A percentile compares a stretch with the other conserved stretches of the same genome.
phyloP scores from a whole-genome alignment of 169 alveolate species.

The Perkinsus marinus region DNA sequence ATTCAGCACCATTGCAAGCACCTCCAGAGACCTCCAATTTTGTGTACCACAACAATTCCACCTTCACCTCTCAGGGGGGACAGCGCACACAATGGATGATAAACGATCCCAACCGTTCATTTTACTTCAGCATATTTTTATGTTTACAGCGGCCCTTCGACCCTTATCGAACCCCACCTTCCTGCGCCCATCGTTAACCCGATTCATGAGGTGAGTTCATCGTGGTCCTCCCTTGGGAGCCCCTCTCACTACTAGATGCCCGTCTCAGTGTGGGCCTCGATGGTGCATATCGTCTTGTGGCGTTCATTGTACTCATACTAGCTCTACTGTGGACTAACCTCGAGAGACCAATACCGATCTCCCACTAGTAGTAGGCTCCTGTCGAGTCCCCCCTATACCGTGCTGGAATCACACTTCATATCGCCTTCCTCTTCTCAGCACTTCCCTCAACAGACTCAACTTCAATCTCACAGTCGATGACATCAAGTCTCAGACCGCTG shows the following conservation, averaged over 20 bases:
- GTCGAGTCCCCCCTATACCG: background rate
- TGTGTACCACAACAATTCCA: too few species aligned
- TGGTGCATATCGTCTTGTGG: background rate
- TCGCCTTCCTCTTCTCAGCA: background rate
- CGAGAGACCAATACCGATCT: background rate
- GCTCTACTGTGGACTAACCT: background rate
- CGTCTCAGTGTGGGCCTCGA: background rate
- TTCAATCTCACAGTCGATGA: background rate
- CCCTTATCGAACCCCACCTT: too few species aligned
- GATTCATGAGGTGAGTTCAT: too few species aligned
- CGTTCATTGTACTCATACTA: background rate
- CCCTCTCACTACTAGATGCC: background rate
- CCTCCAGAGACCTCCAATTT: too few species aligned
- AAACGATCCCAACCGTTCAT: too few species aligned
- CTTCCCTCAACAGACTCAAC: background rate
- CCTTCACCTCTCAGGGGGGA: too few species aligned
- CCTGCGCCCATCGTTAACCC: too few species aligned
- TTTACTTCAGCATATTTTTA: too few species aligned
- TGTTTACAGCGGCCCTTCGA: too few species aligned
- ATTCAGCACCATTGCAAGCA: too few species aligned
- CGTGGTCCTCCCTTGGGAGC: too few species aligned
- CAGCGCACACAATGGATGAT: too few species aligned
- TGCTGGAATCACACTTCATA: background rate
- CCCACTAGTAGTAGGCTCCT: background rate
- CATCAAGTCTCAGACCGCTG: background rate